Conservation (phyloP, 495 filamentous ascomycete genomes). For the Hypomontagnella submonticulosa region DNA sequence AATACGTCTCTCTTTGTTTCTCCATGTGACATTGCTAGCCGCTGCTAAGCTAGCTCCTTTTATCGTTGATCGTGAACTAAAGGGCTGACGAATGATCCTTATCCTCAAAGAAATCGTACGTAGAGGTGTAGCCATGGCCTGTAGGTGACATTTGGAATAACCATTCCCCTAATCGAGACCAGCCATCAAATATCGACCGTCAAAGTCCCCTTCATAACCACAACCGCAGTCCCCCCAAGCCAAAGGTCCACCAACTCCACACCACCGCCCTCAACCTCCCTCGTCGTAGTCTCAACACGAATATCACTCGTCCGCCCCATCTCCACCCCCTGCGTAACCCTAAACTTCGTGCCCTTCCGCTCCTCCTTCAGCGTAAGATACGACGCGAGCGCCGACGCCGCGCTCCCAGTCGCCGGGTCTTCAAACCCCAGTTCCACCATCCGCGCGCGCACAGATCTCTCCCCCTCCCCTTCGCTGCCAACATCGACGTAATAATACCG, state of each 20-base stretch:
- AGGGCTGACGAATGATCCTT: too few relatives aligned
- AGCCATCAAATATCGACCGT: conserved; percentile 33
- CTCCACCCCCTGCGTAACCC: conserved; percentile 78
- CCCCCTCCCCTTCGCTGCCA: conserved; percentile 40
- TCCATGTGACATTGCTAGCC: too few relatives aligned
- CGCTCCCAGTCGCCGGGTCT: conserved; percentile 77
- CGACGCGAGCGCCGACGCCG: conserved; percentile 64
- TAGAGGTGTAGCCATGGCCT: too few relatives aligned
- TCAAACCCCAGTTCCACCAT: conserved; percentile 71
- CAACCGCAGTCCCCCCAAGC: conserved; percentile 67
- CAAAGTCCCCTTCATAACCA: conserved; percentile 66
- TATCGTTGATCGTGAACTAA: too few relatives aligned
- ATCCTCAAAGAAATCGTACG: too few relatives aligned
- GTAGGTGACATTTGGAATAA: too few relatives aligned
- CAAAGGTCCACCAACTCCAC: conserved; percentile 60
- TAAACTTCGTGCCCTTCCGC: conserved; percentile 54
- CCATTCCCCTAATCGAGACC: too few relatives aligned
- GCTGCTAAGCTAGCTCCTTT: too few relatives aligned
- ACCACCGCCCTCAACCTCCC: conserved; percentile 53
- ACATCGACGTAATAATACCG: conserved; percentile 67
- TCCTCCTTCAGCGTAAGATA: conserved; percentile 65
- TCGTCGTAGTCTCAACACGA: conserved; percentile 50
- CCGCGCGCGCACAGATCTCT: conserved; percentile 47
- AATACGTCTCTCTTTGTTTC: too few relatives aligned
- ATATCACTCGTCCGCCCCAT: conserved; percentile 76